Base-by-base conservation (phyloP, 2,329 filamentous ascomycete genomes). In the Grosmannia clavigera region DNA sequence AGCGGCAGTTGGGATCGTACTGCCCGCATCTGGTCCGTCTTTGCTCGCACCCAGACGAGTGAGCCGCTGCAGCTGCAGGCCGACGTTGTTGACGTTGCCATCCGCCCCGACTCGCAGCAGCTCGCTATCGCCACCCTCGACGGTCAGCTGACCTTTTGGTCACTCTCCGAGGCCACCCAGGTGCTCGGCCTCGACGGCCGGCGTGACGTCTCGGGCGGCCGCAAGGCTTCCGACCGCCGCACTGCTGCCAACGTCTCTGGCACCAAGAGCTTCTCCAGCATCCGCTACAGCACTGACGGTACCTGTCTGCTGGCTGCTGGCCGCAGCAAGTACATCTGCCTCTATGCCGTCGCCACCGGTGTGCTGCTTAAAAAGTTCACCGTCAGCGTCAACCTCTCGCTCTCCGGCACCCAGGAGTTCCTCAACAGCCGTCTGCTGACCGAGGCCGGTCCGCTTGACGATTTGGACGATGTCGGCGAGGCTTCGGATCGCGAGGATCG, bases 1-100 rank as follows among this genome's bases (percentile, higher is more conserved):
- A 96, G 90, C 69, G 95, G 94, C 59, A 96, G 90, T 68, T 99
- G 94, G 95, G 94, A 99, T 71, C 87, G 87, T 63, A 97, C 94
- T 5, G 92, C 96, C 22, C 84, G 95, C 58, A 85, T 99, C 63
- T 99, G 94, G 94, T 95, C 87, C 63, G 90, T 99, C 59, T 99
- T 99, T 72, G 87, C 84, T 64, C 82, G 95, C 59, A 95, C 91
- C 38, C 95, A 99, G 70, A 96, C 92, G 1, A 96, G 90, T 67
- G 94, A 99, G 72, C 91, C 92, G 3, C 76, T 99, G 22, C 91
- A 96, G 70, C 80, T 97, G 56, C 90, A 96, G 73, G 86, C 94
- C 0, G 94, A 99, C 70, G 86, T 99, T 6, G 78, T 97, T 6
- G 87, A 86, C 63, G 84, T 99, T 57, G 87, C 90, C 7, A 85